Conservation (phyloP, 2,329 filamentous ascomycete species). For the Fusarium pininemorale region DNA sequence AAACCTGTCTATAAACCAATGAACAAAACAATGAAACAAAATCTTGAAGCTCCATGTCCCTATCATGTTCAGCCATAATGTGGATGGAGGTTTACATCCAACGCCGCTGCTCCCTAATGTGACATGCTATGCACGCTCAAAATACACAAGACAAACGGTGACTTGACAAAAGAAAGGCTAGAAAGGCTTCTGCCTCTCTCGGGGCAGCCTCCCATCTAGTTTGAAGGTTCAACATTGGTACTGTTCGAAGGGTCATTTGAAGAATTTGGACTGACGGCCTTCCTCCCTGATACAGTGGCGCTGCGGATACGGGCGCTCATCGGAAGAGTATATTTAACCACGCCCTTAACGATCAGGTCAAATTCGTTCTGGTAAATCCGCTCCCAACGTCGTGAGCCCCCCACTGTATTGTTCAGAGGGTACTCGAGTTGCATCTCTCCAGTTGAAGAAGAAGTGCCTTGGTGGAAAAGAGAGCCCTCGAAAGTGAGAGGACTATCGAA, state of each 20-base stretch:
- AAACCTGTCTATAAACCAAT: constrained; percentile 42
- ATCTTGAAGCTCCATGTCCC: constrained; percentile 39
- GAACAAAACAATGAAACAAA: constrained; percentile 35
- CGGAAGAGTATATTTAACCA: constrained; percentile 81
- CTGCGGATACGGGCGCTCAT: constrained; percentile 68
- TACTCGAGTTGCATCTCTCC: constrained; percentile 84
- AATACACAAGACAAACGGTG: constrained; percentile 43
- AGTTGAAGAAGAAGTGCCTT: constrained; percentile 74
- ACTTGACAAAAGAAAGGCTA: constrained; percentile 41
- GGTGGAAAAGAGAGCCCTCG: constrained; percentile 87
- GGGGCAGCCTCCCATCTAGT: constrained; percentile 27
- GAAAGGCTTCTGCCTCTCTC: constrained; percentile 24
- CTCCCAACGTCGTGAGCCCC: constrained; percentile 89
- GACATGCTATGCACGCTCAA: constrained; percentile 50
- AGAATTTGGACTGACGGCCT: constrained; percentile 69
- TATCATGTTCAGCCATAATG: constrained; percentile 44
- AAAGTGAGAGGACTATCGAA: constrained; percentile 92
- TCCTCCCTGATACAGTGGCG: constrained; percentile 67
- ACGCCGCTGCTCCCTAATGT: constrained; percentile 48
- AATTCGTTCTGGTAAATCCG: constrained; percentile 91
- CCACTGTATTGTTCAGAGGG: constrained; percentile 89
- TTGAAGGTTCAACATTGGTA: constrained; percentile 55
- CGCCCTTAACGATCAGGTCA: constrained; percentile 89
- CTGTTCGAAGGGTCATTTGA: constrained; percentile 77
- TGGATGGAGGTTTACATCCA: constrained; percentile 46